Base-by-base conservation (phyloP, 352 stramenopile genomes). In the Blastocystis hominis region DNA sequence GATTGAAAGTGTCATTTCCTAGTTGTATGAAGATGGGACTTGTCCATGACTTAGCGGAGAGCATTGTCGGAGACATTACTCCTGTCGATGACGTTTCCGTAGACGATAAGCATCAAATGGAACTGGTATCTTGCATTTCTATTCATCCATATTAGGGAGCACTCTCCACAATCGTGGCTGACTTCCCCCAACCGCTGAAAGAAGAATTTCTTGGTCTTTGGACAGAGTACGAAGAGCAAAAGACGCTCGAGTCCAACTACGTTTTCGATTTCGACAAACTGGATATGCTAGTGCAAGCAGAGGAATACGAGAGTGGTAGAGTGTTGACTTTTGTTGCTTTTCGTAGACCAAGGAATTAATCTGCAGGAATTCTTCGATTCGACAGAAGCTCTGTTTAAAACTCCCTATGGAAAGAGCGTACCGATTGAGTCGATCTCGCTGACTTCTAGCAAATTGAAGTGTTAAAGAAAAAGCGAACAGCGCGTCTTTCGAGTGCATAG, bases 191-290 rank as follows among this genome's bases (percentile, higher is more conserved):
- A 50, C 47, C 70, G 54, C 47, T 84, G 6, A 46, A 88, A n/a
- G 53, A 89, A 15, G 89, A 89, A 40, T 94, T 95, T 88, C 89
- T 92, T 40, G 80, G 89, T 89, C 90, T 95, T 7, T 95, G 93
- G 92, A 90, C 90, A 38, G 92, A 95, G 72, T 95, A 95, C 89
- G 92, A 95, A 78, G 89, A 91, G 46, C 92, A 93, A 42, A 88
- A 77, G 24, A 93, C 92, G 0, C 90, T 93, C 63, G 93, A 96
- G 88, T 93, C 94, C 20, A 92, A 93, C 84, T 91, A 96, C 47
- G 93, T 97, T 79, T 96, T 96, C 90, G 94, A 97, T 89, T 95
- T 97, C 90, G 94, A 97, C 89, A 96, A 96, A 89, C 94, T 97
- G 77, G 94, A 97, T 89, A 97, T 97, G 94, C 96, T 96, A 61